phyloP scores from a whole-genome alignment of 2,329 filamentous ascomycete genomes.

The Gyromitra esculenta region DNA sequence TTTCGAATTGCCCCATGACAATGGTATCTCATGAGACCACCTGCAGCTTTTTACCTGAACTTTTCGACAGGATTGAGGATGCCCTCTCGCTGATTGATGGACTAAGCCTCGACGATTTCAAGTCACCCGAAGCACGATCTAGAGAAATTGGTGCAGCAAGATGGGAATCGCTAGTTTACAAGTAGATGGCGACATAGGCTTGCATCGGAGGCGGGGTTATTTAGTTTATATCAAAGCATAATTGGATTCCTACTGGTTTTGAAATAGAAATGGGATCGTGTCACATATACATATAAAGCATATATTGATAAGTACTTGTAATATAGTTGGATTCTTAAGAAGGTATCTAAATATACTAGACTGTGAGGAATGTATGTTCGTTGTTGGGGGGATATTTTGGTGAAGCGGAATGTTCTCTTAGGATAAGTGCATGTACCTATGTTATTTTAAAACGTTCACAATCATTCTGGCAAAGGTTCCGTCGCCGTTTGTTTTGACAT shows the following conservation, averaged over 20 bases:
- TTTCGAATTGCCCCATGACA: slow-evolving; percentile 35
- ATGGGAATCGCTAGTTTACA: slow-evolving; percentile 38
- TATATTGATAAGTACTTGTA: slow-evolving; percentile 21
- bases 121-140: slow-evolving; percentile 31
- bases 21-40: slow-evolving; percentile 36
- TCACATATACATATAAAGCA: slow-evolving; percentile 1
- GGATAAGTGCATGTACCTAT: not conserved
- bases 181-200: slow-evolving; percentile 7
- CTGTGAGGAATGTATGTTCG: not conserved
- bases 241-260: slow-evolving; percentile 20
- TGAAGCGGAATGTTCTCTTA: not conserved
- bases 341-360: slow-evolving; percentile 6
- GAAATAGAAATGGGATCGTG: not conserved
- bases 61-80: slow-evolving; percentile 45
- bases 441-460: not conserved
- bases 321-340: slow-evolving; percentile 24
- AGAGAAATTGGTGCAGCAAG: slow-evolving; percentile 40
- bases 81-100: slow-evolving; percentile 32
- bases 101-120: slow-evolving; percentile 37
- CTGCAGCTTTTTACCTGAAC: slow-evolving; percentile 44
- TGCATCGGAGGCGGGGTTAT: slow-evolving; percentile 5
- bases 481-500: slow-evolving; percentile 9
- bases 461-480: not conserved
- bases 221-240: slow-evolving; percentile 24
- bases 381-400: not conserved